These are phyloP conservation scores for Penicillium steckii DNA, from an alignment of 495 filamentous ascomycete species.

Conservation along the genomic window DNA sequence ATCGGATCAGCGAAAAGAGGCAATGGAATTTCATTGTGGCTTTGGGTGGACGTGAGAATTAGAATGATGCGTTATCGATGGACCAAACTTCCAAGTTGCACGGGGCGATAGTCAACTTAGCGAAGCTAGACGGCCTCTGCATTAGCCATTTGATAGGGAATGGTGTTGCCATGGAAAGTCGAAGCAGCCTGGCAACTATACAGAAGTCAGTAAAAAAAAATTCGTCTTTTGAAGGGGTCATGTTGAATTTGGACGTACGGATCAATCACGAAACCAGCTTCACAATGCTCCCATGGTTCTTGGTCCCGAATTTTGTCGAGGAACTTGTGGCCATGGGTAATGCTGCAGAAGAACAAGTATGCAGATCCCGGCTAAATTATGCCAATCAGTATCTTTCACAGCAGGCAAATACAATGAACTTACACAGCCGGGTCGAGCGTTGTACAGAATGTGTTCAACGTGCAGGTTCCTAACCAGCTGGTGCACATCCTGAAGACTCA, in stretches of 20 bases:
- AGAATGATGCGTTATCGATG: no score
- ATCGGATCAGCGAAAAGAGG: no score
- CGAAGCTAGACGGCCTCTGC: neutral
- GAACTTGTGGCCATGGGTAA: slow-evolving; percentile 36
- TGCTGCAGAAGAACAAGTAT: slow-evolving; percentile 42
- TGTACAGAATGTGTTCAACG: slow-evolving; percentile 4
- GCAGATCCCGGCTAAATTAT: slow-evolving; percentile 17
- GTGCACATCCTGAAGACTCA: neutral
- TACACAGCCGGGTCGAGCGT: neutral
- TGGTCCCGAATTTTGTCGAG: neutral
- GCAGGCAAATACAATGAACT: neutral
- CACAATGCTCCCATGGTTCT: slow-evolving; percentile 16
- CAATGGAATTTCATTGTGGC: no score
- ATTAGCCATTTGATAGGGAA: neutral
- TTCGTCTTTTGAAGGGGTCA: neutral
- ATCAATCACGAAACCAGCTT: neutral
- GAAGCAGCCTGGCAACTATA: slow-evolving; percentile 36
- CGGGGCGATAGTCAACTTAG: no score
- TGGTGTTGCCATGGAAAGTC: slow-evolving; percentile 30
- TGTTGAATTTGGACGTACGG: neutral
- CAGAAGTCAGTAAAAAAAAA: neutral
- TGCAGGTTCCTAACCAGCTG: neutral
- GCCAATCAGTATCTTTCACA: slow-evolving; percentile 3
- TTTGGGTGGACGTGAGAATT: no score
- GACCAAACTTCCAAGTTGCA: no score